Conservation (phyloP, 1,284 basidiomycete species). For the Heterobasidion occidentale region DNA sequence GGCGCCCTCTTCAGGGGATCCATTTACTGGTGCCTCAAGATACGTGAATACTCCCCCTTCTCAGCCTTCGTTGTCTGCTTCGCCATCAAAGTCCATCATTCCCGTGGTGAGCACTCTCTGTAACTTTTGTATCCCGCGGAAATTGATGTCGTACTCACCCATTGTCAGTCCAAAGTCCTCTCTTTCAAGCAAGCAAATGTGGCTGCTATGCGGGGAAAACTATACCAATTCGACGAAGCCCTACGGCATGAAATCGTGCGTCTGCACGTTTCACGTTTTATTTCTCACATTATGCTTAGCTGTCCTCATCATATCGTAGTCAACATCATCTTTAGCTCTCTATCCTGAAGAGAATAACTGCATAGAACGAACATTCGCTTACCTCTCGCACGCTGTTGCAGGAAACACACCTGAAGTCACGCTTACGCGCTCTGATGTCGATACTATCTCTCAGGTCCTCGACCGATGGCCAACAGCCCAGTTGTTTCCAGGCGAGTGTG, state of each 20-base stretch:
- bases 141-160: slow-evolving; percentile 2
- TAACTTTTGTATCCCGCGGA: background rate
- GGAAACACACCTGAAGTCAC: slow-evolving; percentile 23
- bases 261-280: slow-evolving; percentile 2
- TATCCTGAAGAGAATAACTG: slow-evolving; percentile 28
- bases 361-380: slow-evolving; percentile 45
- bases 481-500: slow-evolving; percentile 71
- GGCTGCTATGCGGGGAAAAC: slow-evolving; percentile 77
- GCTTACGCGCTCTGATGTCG: slow-evolving; percentile 45
- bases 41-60: slow-evolving; percentile 5
- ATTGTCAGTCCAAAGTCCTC: slow-evolving; percentile 44
- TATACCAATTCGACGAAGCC: slow-evolving; percentile 74
- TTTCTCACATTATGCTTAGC: background rate
- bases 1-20: slow-evolving; percentile 10
- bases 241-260: slow-evolving; percentile 63
- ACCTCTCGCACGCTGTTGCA: slow-evolving; percentile 51
- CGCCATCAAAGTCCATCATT: slow-evolving; percentile 33
- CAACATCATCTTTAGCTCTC: slow-evolving; percentile 62
- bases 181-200: slow-evolving; percentile 87
- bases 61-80: background rate
- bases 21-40: slow-evolving; percentile 8
- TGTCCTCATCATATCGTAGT: slow-evolving; percentile 29
- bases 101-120: slow-evolving; percentile 45
- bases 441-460: slow-evolving; percentile 59
- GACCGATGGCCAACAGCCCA: slow-evolving; percentile 75